Conservation (phyloP, 495 filamentous ascomycete genomes). For the Penicillium dipodomyicola region DNA sequence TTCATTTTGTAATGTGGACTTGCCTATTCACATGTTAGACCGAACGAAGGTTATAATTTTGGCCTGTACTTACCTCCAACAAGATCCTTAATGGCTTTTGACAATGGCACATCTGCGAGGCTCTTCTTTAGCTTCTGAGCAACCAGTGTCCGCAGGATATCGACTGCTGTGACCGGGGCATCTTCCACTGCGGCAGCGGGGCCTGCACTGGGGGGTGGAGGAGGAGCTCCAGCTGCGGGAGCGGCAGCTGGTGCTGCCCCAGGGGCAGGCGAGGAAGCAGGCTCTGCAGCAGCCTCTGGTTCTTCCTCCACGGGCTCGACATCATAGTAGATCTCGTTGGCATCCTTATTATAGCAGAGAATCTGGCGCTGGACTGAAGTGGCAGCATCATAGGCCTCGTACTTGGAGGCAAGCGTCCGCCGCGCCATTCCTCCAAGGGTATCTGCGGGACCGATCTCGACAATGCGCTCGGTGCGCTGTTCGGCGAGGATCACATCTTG, state of each 20-base stretch:
- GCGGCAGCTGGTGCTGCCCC: slow-evolving; percentile 43
- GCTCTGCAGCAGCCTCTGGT: slow-evolving; percentile 55
- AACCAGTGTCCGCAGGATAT: slow-evolving; percentile 84
- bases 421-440: slow-evolving; percentile 99
- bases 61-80: slow-evolving; percentile 77
- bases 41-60: too few relatives aligned
- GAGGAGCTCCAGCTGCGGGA: slow-evolving; percentile 52
- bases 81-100: slow-evolving; percentile 97
- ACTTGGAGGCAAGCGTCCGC: slow-evolving; percentile 92
- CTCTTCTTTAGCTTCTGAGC: slow-evolving; percentile 99
- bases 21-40: slow-evolving; percentile 54
- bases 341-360: slow-evolving; percentile 98
- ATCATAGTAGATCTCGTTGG: slow-evolving; percentile 99
- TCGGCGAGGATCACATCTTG: slow-evolving; percentile 98
- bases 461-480: slow-evolving; percentile 92
- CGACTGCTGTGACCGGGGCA: slow-evolving; percentile 78
- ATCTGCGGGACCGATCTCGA: slow-evolving; percentile 96
- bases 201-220: slow-evolving; percentile 68
- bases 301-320: slow-evolving; percentile 95
- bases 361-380: slow-evolving; percentile 95
- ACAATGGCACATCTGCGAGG: slow-evolving; percentile 81
- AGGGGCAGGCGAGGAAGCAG: slow-evolving; percentile 32
- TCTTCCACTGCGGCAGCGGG: slow-evolving; percentile 89
- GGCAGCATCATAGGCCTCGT: slow-evolving; percentile 97
- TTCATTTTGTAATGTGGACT: slow-evolving; percentile 97